Percentiles rank a stretch among this genome's conserved stretches.
Evolutionary conservation across 73 alveolate species (phyloP).

Genomic region (Paramecium biaurelia): DNA sequence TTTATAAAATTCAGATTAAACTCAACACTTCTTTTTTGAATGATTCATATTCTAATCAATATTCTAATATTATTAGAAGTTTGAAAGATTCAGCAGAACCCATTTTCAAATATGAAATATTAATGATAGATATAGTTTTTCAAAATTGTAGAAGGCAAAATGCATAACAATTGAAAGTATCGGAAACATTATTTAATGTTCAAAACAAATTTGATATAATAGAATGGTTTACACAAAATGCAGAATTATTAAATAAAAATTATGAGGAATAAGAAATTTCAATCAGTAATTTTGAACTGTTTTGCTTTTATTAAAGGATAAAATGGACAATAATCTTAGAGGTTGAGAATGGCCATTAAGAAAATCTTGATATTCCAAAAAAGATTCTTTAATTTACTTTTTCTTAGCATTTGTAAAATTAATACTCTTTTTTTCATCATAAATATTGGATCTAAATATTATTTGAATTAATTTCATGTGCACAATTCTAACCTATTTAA

Average conservation of each 20-base stretch:
- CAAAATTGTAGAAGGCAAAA: not conserved
- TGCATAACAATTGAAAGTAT: no score
- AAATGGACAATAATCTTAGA: not conserved
- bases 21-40: not conserved
- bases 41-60: no score
- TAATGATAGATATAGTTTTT: not conserved
- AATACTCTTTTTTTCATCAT: not conserved
- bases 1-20: not conserved
- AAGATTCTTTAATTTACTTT: not conserved
- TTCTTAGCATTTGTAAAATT: not conserved
- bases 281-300: not conserved
- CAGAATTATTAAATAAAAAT: no score
- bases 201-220: not conserved
- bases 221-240: no score
- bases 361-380: not conserved
- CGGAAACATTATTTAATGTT: no score
- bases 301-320: not conserved
- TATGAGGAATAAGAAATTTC: not conserved
- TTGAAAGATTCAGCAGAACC: not conserved
- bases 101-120: not conserved
- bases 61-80: not conserved
- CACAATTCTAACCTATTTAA: not conserved
- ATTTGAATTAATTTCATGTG: not conserved
- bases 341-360: not conserved
- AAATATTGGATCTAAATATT: not conserved